Evolutionary conservation across 2,329 filamentous ascomycete species (phyloP), one percentile per base, ranked within the genome.

Genomic region (Aureobasidium sp.): DNA sequence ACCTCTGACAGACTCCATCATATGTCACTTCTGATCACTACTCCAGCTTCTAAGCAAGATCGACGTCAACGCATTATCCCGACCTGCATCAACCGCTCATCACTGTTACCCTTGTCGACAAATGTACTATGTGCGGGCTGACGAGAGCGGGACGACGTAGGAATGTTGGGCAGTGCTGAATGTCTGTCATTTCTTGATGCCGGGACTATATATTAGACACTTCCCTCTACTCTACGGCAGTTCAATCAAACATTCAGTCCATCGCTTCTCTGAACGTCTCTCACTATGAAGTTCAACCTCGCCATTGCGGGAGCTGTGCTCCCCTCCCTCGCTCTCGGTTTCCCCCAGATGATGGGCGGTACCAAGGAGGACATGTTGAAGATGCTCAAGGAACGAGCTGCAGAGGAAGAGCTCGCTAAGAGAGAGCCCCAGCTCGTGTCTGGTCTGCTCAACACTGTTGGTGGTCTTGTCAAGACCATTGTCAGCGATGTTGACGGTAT

Each of bases 221-320:
- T 14, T 49, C 34, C 16, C 32, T 11, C 45, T 29, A n/a, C 34
- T n/a, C 17, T n/a, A n/a, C 27, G 32, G 5, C n/a, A 6, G 22
- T 6, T 17, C 21, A 35, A 2, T 29, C 11, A 21, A 22, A 49
- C 34, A 49, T 21, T 32, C 38, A 35, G 16, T 42, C 38, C n/a
- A 42, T 32, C 39, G 35, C 21, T 8, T 19, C 29, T 52, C 12
- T 42, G 34, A 34, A 27, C 39, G n/a, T 29, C 19, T 17, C 17
- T 40, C 49, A 42, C 22, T 4, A 53, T 53, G 50, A 53, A 45
- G 40, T 53, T 44, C 34, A 42, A 45, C 17, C 22, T 37, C 32
- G 40, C 40, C 21, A 34, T 53, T 17, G 40, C 50, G 17, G 49
- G 27, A 34, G 49, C 49, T 11, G 27, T 53, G 38, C 32, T 53